Base-by-base conservation (phyloP, 768 basidiomycete genomes). In the Fibroporia radiculosa region DNA sequence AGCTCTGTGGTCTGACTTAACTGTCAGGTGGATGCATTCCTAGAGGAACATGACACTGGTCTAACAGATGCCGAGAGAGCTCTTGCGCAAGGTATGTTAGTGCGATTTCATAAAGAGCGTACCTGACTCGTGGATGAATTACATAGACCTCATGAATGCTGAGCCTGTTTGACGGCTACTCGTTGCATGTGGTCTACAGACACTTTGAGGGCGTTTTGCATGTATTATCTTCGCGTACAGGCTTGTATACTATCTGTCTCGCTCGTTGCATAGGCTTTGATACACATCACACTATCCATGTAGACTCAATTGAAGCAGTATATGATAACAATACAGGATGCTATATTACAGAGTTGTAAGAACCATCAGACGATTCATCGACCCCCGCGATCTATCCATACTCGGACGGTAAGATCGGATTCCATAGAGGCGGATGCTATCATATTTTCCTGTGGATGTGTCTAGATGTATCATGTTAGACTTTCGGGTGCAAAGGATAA, bases 31-130 rank as follows among this genome's bases (percentile, higher is more conserved):
- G 92, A 95, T 57, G 92, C 91, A 0, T 95, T 95, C 74, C 69
- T 97, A 34, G 92, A 96, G 57, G 93, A 89, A 2, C 88, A 97
- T 60, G 93, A 91, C 65, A 80, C 84, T 6, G 87, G 88, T 14
- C 67, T 91, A 42, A 80, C 82, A 3, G 84, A 86, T 48, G 86
- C 80, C 3, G 85, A 92, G 56, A 79, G 83, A 61, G 75, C 78
- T 52, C 74, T 84, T 18, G 84, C 84, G 6, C 81, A 83, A 64
- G 87, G 86, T 84, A 51, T 50, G 73, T 22, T 42, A 39, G 10
- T 46, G 20, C 12, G 18, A 38, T 37, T 48, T 16, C 28, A 36
- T 13, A 27, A 32, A 34, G 43, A 32, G 23, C 40, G 14, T 42
- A 33, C 18, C 48, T 2, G 37, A 16, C 7, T 13, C 16, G 6